These are phyloP conservation scores for Gloeopeniophorella convolvens DNA, from an alignment of 768 basidiomycete species.

Conservation along the genomic window DNA sequence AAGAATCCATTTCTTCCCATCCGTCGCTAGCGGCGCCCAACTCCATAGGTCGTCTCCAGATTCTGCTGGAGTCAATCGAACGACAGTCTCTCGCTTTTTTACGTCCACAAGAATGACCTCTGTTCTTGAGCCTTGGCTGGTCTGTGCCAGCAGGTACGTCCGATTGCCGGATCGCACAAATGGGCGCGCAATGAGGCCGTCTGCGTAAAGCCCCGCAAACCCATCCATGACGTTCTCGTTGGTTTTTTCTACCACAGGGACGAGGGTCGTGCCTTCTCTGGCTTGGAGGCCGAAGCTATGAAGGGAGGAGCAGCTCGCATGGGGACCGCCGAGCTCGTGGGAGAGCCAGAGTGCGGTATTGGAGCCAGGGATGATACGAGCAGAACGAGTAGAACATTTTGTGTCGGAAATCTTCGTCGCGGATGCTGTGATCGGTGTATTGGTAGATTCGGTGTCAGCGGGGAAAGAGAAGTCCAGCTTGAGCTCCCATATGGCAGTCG, in stretches of 20 bases:
- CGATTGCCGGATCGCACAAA: slow-evolving; percentile 20
- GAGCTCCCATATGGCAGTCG: slow-evolving; percentile 25
- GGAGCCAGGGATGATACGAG: slow-evolving; percentile 18
- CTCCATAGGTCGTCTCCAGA: slow-evolving; percentile 16
- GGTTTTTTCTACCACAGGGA: slow-evolving; percentile 19
- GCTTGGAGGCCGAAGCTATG: slow-evolving; percentile 19
- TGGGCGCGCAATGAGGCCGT: slow-evolving; percentile 23
- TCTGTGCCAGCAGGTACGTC: slow-evolving; percentile 18
- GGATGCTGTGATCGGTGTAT: background rate
- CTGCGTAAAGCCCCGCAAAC: slow-evolving; percentile 31
- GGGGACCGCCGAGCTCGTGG: slow-evolving; percentile 27
- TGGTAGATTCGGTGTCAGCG: background rate
- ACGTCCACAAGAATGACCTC: slow-evolving; percentile 22
- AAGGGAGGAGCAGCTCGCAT: slow-evolving; percentile 26
- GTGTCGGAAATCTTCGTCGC: slow-evolving; percentile 13
- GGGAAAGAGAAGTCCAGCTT: slow-evolving; percentile 4
- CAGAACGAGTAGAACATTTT: slow-evolving; percentile 15
- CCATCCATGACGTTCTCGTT: slow-evolving; percentile 13
- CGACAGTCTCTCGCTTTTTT: slow-evolving; percentile 14
- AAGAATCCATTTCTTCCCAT: slow-evolving; percentile 17
- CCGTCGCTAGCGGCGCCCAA: slow-evolving; percentile 20
- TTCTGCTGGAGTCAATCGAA: slow-evolving; percentile 11
- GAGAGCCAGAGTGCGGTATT: slow-evolving; percentile 25
- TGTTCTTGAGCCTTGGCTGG: slow-evolving; percentile 22
- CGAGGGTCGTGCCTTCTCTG: slow-evolving; percentile 13